Percentiles rank a stretch among this genome's conserved stretches.
These are phyloP conservation scores for Stylosanthes scabra DNA, from an alignment of 331 rosid genomes.

Conservation along the genomic window DNA sequence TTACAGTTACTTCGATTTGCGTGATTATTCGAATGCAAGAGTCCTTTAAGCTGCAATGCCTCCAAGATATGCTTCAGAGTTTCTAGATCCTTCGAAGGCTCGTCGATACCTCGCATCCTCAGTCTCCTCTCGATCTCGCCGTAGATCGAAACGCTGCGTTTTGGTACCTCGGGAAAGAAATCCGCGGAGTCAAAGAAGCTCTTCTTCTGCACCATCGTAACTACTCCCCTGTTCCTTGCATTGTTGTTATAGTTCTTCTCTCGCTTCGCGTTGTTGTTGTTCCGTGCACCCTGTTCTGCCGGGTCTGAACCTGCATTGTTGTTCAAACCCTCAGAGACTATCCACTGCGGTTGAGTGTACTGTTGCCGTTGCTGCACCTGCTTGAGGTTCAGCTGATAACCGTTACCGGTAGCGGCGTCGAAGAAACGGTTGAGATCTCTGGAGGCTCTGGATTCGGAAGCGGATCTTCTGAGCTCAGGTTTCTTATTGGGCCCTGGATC, in stretches of 20 bases:
- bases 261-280: neutral
- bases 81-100: constrained; percentile 72
- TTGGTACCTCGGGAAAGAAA: constrained; percentile 74
- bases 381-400: constrained; percentile 47
- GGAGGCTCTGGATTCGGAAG: constrained; percentile 83
- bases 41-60: constrained; percentile 91
- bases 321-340: neutral
- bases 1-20: neutral
- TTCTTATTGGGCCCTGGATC: constrained; percentile 42
- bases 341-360: neutral
- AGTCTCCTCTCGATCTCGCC: constrained; percentile 75
- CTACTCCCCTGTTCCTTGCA: constrained; percentile 49
- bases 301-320: constrained; percentile 1
- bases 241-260: neutral
- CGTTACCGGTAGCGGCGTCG: constrained; percentile 49
- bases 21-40: constrained; percentile 58
- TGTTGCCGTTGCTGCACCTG: constrained; percentile 44
- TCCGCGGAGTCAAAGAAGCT: constrained; percentile 82
- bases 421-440: constrained; percentile 69
- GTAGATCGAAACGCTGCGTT: constrained; percentile 56
- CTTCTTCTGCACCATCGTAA: constrained; percentile 62
- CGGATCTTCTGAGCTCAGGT: constrained; percentile 85
- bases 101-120: constrained; percentile 80
- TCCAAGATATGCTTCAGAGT: constrained; percentile 80
- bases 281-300: constrained; percentile 1